Evolutionary conservation across 345 rosid genomes (phyloP), one percentile per base, ranked within the genome.

Genomic region (Cardamine resedifolia): DNA sequence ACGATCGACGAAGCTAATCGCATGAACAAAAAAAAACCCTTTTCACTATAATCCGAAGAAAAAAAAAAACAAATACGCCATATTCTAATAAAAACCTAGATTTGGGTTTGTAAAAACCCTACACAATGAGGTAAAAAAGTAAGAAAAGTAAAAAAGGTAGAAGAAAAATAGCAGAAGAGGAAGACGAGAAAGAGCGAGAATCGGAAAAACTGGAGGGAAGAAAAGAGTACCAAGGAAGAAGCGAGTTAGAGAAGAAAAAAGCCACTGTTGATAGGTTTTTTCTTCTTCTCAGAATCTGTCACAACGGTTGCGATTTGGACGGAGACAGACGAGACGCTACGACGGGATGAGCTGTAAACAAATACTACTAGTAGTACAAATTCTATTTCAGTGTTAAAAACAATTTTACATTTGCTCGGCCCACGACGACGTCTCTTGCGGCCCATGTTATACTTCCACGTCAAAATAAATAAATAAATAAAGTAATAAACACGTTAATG

Each of bases 181-280:
- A 10, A 49, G 7, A 18, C 24, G 49, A 58, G 10, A 58, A 31
- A 18, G 36, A 61, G n/a, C 16, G 49, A 20, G 47, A 61, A 60
- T 60, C 41, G 39, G 47, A 3, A 18, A 33, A 36, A 41, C 56
- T 14, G 12, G 30, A 36, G 31, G 12, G 48, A 38, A 60, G 33
- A 2, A 16, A 30, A 24, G 64, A 31, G 38, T 45, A 75, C 70
- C 74, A 75, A 15, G 74, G 74, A 62, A 62, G 65, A 21, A 68
- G 50, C 44, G 70, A 75, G 58, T 61, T 61, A 12, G 74, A 75
- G 64, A 75, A 52, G 79, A 69, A 75, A 6, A 74, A 75, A 55
- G 74, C 70, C 74, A 70, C 56, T 33, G 66, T 65, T 27, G 1
- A 34, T n/a, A n/a, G 19, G 7, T 14, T 39, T 39, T 41, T 41